Evolutionary conservation across 169 alveolate species (phyloP).

Genomic region (Ichthyophthirius multifiliis): DNA sequence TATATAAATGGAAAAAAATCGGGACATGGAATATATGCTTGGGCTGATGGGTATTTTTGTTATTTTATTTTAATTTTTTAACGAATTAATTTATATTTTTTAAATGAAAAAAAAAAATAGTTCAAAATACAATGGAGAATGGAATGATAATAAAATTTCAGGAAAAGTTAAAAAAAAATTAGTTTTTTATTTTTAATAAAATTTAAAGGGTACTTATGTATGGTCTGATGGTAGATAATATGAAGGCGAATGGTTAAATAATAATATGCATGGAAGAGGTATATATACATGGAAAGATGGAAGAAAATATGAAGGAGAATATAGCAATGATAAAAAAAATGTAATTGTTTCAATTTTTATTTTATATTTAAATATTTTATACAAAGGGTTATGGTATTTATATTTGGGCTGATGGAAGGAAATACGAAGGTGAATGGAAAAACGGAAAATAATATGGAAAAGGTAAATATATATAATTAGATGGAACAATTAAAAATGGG

Average conservation of each 20-base stretch:
- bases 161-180: constrained; percentile 35
- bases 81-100: too few relatives aligned
- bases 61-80: too few relatives aligned
- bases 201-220: constrained; percentile 58
- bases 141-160: constrained; percentile 56
- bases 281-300: constrained; percentile 40
- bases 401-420: constrained; percentile 76
- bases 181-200: constrained; percentile 53
- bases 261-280: constrained; percentile 39
- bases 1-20: constrained; percentile 63
- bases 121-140: constrained; percentile 59
- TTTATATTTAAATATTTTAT: constrained; percentile 10
- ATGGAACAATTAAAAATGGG: constrained; percentile 62
- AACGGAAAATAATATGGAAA: constrained; percentile 77
- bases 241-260: constrained; percentile 40
- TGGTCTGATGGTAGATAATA: constrained; percentile 64
- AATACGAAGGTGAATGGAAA: constrained; percentile 77
- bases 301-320: constrained; percentile 38
- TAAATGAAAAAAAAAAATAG: constrained; percentile 20
- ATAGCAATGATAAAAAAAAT: constrained; percentile 30
- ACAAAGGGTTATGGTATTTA: constrained; percentile 72
- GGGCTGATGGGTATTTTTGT: constrained; percentile 78
- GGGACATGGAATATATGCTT: constrained; percentile 58
- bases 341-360: constrained; percentile 27
- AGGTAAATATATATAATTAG: constrained; percentile 66